These are phyloP conservation scores for Penicillium sp. DNA, from an alignment of 2,329 filamentous ascomycete genomes.

Conservation along the genomic window DNA sequence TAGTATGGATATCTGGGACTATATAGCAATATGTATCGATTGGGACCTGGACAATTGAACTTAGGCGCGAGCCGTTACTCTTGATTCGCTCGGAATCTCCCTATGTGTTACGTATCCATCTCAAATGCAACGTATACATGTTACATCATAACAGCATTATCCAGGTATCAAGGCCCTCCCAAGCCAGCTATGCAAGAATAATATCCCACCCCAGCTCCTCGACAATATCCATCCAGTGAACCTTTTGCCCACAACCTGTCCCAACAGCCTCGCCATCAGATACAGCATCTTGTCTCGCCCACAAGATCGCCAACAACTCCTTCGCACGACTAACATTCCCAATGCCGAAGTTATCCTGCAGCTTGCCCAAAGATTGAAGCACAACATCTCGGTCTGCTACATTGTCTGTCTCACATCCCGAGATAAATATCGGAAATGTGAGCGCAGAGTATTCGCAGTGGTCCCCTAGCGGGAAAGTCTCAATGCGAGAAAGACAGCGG, in stretches of 20 bases:
- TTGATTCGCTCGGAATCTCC: too few relatives aligned
- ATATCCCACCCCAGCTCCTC: conserved; percentile 34
- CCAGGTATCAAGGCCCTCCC: neutral
- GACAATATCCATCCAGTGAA: conserved; percentile 34
- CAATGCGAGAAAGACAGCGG: conserved; percentile 27
- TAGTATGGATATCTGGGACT: neutral
- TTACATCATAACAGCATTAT: too few relatives aligned
- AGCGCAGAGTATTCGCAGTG: conserved; percentile 39
- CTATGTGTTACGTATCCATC: too few relatives aligned
- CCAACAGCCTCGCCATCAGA: neutral
- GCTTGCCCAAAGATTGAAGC: conserved; percentile 24
- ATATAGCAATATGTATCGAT: neutral
- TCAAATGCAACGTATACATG: too few relatives aligned
- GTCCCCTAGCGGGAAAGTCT: conserved; percentile 28
- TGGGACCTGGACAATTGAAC: too few relatives aligned
- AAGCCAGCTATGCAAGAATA: conserved; percentile 27
- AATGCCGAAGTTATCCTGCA: conserved; percentile 37
- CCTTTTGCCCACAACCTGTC: neutral
- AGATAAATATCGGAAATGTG: conserved; percentile 39
- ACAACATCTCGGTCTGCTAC: conserved; percentile 26
- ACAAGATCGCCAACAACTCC: conserved; percentile 30
- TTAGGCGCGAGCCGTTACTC: too few relatives aligned
- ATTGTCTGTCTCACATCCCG: conserved; percentile 31
- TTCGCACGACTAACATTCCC: conserved; percentile 35
- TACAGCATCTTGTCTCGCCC: conserved; percentile 23